These are phyloP conservation scores for Curvularia sp. DNA, from an alignment of 2,329 filamentous ascomycete species.

Conservation along the genomic window DNA sequence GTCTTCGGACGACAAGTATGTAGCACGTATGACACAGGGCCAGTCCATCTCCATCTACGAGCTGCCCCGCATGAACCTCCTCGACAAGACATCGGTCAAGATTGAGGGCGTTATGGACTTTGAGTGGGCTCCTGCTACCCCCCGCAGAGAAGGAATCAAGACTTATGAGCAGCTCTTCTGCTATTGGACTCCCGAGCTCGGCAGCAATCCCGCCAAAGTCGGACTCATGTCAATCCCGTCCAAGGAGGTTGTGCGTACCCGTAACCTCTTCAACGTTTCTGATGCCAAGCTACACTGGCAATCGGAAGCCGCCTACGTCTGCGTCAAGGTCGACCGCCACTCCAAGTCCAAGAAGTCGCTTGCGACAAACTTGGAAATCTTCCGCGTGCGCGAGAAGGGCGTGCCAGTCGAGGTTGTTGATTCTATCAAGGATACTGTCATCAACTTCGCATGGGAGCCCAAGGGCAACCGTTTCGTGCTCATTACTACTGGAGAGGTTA, in stretches of 20 bases:
- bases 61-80: conserved; percentile 83
- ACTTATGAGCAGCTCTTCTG: conserved; percentile 94
- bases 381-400: conserved; percentile 96
- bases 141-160: conserved; percentile 84
- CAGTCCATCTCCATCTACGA: conserved; percentile 93
- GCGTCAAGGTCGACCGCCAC: conserved; percentile 98
- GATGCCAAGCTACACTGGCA: conserved; percentile 99
- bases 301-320: conserved; percentile 90
- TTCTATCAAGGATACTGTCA: conserved; percentile 96
- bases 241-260: conserved; percentile 90
- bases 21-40: conserved; percentile 86
- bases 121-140: conserved; percentile 90
- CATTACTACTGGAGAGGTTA: conserved; percentile 89
- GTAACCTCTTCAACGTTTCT: conserved; percentile 97
- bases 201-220: conserved; percentile 97
- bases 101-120: conserved; percentile 97
- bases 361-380: conserved; percentile 97
- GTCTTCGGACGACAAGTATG: conserved; percentile 97
- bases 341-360: conserved; percentile 99
- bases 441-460: conserved; percentile 99
- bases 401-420: conserved; percentile 98
- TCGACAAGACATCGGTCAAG: conserved; percentile 93
- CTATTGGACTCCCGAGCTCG: conserved; percentile 98
- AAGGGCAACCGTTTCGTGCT: conserved; percentile 97
- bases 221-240: conserved; percentile 94